Evolutionary conservation across 2,329 filamentous ascomycete species (phyloP), one percentile per base, ranked within the genome.

Genomic region (Beauveria sp.): DNA sequence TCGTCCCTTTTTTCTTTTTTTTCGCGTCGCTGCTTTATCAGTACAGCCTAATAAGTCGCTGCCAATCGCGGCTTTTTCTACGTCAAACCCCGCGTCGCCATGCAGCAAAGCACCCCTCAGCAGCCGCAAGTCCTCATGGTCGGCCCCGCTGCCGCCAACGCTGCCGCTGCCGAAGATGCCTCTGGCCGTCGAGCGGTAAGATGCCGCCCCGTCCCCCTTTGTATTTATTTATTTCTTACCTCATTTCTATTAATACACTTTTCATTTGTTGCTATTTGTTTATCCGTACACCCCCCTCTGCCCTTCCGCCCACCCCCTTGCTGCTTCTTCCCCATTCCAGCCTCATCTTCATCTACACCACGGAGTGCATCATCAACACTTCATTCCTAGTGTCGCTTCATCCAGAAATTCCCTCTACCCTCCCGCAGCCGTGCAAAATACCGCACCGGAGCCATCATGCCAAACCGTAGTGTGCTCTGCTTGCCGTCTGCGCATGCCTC

Each of bases 171-270:
- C 9, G 59, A 61, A 26, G 59, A 61, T 61, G 59, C n/a, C 44
- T 61, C 59, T 55, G 57, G 57, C 51, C 59, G 59, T 41, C 59
- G 59, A 57, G 59, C 59, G 47, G 59, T 61, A 61, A 46, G 59
- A 61, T 40, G 28, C 51, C 10, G n/a, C 43, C 58, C 41, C 28
- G 34, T 28, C n/a, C 8, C 22, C 26, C 14, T n/a, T 55, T 3
- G 26, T 44, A 50, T 48, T 50, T n/a, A 24, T 44, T 28, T 48
- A 10, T 28, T 30, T 50, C 3, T 50, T 12, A 30, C 24, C 18
- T 12, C 18, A 4, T 22, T 44, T 43, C 43, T 40, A 18, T 26
- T 48, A 22, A 37, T 34, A 52, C 50, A 20, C n/a, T 16, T 47
- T 34, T 52, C 22, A 24, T 16, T 22, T 34, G 6, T 43, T 28